Conservation (phyloP, 495 filamentous ascomycete species). For the Xylaria sp. region DNA sequence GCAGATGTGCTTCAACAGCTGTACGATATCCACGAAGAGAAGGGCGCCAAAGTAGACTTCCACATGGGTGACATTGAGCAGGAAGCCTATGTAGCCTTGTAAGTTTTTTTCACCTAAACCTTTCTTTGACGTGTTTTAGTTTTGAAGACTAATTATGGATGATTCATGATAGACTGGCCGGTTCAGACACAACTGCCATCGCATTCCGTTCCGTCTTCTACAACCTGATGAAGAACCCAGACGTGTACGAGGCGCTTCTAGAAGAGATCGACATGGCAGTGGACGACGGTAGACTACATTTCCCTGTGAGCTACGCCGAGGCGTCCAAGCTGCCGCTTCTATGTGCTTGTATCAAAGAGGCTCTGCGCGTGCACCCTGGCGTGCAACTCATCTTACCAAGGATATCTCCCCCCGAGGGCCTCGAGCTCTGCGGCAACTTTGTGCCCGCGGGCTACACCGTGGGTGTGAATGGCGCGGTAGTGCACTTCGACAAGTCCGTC, state of each 20-base stretch:
- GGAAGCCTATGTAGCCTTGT: slow-evolving; percentile 23
- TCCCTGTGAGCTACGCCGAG: slow-evolving; percentile 52
- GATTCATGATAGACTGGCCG: slow-evolving; percentile 35
- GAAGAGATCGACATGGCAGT: slow-evolving; percentile 47
- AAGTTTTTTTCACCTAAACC: slow-evolving; percentile 6
- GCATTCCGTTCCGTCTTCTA: slow-evolving; percentile 56
- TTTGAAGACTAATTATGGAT: not conserved
- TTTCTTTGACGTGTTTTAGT: not conserved
- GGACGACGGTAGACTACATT: slow-evolving; percentile 39
- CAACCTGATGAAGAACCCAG: slow-evolving; percentile 54
- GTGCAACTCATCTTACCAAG: slow-evolving; percentile 56
- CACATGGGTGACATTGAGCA: slow-evolving; percentile 15
- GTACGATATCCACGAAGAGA: slow-evolving; percentile 19
- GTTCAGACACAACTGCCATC: slow-evolving; percentile 60
- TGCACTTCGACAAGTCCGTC: slow-evolving; percentile 38
- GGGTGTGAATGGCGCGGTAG: slow-evolving; percentile 35
- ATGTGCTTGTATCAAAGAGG: slow-evolving; percentile 63
- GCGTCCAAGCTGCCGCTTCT: slow-evolving; percentile 58
- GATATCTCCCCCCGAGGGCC: slow-evolving; percentile 34
- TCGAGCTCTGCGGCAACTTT: slow-evolving; percentile 38
- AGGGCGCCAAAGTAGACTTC: slow-evolving; percentile 11
- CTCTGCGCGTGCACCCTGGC: slow-evolving; percentile 60
- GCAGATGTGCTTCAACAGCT: slow-evolving; percentile 30
- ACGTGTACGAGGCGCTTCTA: slow-evolving; percentile 48
- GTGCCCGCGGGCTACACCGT: slow-evolving; percentile 41